Evolutionary conservation across 2,329 filamentous ascomycete genomes (phyloP).

Genomic region (Decorospora gaudefroyi): DNA sequence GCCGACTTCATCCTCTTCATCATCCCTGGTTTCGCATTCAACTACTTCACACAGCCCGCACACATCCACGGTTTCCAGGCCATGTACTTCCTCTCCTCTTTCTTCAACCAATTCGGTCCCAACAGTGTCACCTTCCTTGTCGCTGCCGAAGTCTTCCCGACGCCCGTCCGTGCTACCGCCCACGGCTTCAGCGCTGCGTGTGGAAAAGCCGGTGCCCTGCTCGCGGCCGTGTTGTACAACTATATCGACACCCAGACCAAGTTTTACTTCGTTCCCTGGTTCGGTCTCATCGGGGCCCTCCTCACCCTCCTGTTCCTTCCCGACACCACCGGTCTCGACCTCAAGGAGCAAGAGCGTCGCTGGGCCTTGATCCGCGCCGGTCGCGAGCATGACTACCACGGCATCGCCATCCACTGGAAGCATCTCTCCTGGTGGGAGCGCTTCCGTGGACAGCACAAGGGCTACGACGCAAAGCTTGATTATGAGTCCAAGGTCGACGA

Average conservation of each 20-base stretch:
- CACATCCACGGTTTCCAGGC: constrained; percentile 90
- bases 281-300: constrained; percentile 83
- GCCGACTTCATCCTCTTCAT: constrained; percentile 94
- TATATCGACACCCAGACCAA: constrained; percentile 85
- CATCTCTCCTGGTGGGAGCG: constrained; percentile 91
- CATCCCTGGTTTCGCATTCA: constrained; percentile 83
- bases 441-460: constrained; percentile 73
- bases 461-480: constrained; percentile 75
- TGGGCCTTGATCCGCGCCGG: constrained; percentile 86
- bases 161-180: constrained; percentile 86
- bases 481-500: constrained; percentile 83
- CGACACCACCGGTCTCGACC: constrained; percentile 94
- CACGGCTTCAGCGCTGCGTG: constrained; percentile 93
- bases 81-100: constrained; percentile 97
- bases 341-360: constrained; percentile 95
- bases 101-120: constrained; percentile 99
- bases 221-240: constrained; percentile 89
- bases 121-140: constrained; percentile 97
- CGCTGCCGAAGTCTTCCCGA: constrained; percentile 94
- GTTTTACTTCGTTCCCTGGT: constrained; percentile 95
- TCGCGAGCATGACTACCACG: constrained; percentile 82
- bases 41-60: constrained; percentile 73
- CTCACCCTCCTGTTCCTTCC: constrained; percentile 85
- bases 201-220: constrained; percentile 85
- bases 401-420: constrained; percentile 85